phyloP scores from a whole-genome alignment of 306 rosid genomes.

The Erythrophleum fordii region DNA sequence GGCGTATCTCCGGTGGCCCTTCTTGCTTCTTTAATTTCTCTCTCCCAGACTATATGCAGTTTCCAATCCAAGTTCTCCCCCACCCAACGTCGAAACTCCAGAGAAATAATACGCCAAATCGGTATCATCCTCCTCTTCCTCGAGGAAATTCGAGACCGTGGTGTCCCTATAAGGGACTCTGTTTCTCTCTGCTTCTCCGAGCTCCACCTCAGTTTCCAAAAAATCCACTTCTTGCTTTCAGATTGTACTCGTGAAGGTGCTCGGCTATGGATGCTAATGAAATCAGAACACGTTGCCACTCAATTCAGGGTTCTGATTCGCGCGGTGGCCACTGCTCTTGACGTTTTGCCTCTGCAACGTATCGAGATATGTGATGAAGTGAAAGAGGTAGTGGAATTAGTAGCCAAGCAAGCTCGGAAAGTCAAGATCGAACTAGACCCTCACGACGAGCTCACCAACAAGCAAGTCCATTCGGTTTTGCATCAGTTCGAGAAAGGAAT shows the following conservation, averaged over 20 bases:
- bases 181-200: constrained; percentile 60
- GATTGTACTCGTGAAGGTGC: constrained; percentile 62
- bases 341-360: constrained; percentile 57
- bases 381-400: constrained; percentile 64
- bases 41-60: constrained; percentile 52
- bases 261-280: constrained; percentile 59
- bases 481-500: constrained; percentile 56
- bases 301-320: constrained; percentile 54
- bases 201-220: constrained; percentile 71
- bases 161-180: constrained; percentile 32
- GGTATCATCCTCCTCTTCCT: constrained; percentile 58
- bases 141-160: constrained; percentile 51
- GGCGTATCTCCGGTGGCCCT: constrained; percentile 55
- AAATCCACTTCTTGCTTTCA: constrained; percentile 60
- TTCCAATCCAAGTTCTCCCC: constrained; percentile 46
- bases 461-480: constrained; percentile 40
- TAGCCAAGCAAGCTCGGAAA: constrained; percentile 62
- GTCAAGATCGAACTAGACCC: constrained; percentile 49
- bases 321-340: constrained; percentile 60
- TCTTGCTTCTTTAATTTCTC: constrained; percentile 54
- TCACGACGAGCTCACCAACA: constrained; percentile 42
- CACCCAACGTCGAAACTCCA: constrained; percentile 62
- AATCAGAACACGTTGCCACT: constrained; percentile 51
- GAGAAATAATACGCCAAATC: constrained; percentile 68
- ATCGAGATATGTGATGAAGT: constrained; percentile 58